These are phyloP conservation scores for Spathaspora girioi DNA, from an alignment of 805 yeast species.

Conservation along the genomic window DNA sequence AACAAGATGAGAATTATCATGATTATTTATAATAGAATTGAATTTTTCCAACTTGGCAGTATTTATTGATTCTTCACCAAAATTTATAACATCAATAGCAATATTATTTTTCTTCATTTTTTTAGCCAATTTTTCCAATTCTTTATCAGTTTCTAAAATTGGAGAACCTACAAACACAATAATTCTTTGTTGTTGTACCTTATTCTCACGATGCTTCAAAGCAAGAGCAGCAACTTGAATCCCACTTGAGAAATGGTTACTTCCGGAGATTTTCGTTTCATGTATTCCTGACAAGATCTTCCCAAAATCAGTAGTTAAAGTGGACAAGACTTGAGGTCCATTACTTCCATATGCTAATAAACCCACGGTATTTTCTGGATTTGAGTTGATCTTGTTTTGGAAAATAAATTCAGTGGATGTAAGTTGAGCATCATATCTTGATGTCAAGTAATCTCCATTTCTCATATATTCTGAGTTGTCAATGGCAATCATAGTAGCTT, in stretches of 20 bases:
- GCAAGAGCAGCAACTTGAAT: constrained; percentile 91
- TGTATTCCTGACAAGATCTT: constrained; percentile 81
- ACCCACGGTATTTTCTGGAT: constrained; percentile 95
- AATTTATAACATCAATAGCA: constrained; percentile 84
- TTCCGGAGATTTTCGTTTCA: constrained; percentile 69
- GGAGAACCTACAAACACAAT: constrained; percentile 90
- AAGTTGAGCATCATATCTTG: constrained; percentile 87
- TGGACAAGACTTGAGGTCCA: constrained; percentile 83
- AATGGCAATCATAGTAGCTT: constrained; percentile 91
- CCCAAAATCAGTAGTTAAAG: constrained; percentile 84
- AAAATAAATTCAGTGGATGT: constrained; percentile 87
- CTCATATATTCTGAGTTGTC: constrained; percentile 96
- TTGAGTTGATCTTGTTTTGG: constrained; percentile 77
- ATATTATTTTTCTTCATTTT: constrained; percentile 90
- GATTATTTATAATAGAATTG: constrained; percentile 66
- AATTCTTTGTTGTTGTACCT: constrained; percentile 85
- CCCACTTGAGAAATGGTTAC: constrained; percentile 68
- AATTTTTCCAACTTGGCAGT: constrained; percentile 77
- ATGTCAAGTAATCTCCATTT: constrained; percentile 88
- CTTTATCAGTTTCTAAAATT: constrained; percentile 61
- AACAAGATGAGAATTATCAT: constrained; percentile 76
- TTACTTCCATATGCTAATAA: constrained; percentile 81
- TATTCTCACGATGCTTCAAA: constrained; percentile 92
- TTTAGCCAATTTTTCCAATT: constrained; percentile 80
- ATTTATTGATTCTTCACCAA: constrained; percentile 83